phyloP scores from a whole-genome alignment of 2,329 filamentous ascomycete species.

The Fusarium pininemorale region DNA sequence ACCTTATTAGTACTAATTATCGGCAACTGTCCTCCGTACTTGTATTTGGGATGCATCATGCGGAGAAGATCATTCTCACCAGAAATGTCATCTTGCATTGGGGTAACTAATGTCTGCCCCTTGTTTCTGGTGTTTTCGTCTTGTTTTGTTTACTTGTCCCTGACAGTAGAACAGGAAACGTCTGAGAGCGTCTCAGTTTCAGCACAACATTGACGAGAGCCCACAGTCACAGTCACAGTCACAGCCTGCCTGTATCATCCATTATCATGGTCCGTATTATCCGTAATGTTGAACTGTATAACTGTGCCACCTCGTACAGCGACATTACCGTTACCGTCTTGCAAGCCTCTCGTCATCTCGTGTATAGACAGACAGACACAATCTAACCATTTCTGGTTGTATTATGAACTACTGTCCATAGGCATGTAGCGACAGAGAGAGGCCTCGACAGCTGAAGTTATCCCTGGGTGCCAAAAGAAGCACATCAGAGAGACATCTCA shows the following conservation, averaged over 20 bases:
- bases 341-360: neutral
- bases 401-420: neutral
- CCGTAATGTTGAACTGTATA: neutral
- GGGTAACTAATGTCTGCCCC: neutral
- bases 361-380: neutral
- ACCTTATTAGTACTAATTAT: neutral
- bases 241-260: neutral
- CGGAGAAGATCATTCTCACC: constrained; percentile 1
- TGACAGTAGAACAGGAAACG: neutral
- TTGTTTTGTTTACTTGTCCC: constrained; percentile 22
- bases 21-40: neutral
- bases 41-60: neutral
- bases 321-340: neutral
- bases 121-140: neutral
- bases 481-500: neutral
- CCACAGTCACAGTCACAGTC: neutral
- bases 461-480: neutral
- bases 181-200: constrained; percentile 27
- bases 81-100: constrained; percentile 1
- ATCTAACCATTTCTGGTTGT: neutral
- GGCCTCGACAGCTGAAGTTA: neutral
- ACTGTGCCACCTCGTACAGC: constrained; percentile 17
- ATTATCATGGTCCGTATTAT: neutral
- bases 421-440: neutral
- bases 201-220: constrained; percentile 1